phyloP scores from a whole-genome alignment of 2,329 filamentous ascomycete species.

The Pseudocercospora eumusae region DNA sequence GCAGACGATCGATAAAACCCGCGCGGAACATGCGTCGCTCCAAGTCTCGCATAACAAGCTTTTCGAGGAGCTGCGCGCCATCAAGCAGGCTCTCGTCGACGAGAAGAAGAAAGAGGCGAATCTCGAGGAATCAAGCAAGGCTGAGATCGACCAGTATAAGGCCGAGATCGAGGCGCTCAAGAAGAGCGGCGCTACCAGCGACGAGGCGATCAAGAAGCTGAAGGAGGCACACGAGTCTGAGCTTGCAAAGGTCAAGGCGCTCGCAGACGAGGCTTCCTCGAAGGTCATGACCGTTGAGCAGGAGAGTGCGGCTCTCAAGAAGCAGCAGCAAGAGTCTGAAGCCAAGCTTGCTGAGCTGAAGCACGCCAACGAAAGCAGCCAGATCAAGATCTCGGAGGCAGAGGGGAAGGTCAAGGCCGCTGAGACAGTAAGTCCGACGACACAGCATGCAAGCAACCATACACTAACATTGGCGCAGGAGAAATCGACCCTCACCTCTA shows the following conservation, averaged over 20 bases:
- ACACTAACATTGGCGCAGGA: constrained; percentile 17
- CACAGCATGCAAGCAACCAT: background rate
- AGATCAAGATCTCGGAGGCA: constrained; percentile 19
- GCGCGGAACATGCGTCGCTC: constrained; percentile 26
- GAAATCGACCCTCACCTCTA: constrained; percentile 18
- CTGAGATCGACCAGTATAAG: constrained; percentile 22
- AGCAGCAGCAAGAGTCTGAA: constrained; percentile 21
- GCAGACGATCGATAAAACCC: constrained; percentile 26
- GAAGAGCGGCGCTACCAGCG: constrained; percentile 19
- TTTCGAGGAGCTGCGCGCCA: constrained; percentile 28
- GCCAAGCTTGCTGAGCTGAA: constrained; percentile 25
- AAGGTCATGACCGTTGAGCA: constrained; percentile 26
- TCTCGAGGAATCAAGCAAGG: constrained; percentile 12
- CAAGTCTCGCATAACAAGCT: constrained; percentile 31
- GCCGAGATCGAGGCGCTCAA: constrained; percentile 26
- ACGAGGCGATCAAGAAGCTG: constrained; percentile 25
- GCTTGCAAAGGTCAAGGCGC: constrained; percentile 23
- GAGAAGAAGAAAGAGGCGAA: constrained; percentile 23
- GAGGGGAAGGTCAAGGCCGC: constrained; percentile 25
- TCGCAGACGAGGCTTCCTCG: constrained; percentile 22
- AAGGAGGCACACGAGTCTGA: constrained; percentile 24
- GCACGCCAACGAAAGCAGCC: constrained; percentile 19
- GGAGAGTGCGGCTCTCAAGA: constrained; percentile 24
- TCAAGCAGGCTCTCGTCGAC: constrained; percentile 20
- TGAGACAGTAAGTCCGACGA: constrained; percentile 13